Evolutionary conservation across 2,329 filamentous ascomycete species (phyloP), one percentile per base, ranked within the genome.

Genomic region (Diaporthe batatas): DNA sequence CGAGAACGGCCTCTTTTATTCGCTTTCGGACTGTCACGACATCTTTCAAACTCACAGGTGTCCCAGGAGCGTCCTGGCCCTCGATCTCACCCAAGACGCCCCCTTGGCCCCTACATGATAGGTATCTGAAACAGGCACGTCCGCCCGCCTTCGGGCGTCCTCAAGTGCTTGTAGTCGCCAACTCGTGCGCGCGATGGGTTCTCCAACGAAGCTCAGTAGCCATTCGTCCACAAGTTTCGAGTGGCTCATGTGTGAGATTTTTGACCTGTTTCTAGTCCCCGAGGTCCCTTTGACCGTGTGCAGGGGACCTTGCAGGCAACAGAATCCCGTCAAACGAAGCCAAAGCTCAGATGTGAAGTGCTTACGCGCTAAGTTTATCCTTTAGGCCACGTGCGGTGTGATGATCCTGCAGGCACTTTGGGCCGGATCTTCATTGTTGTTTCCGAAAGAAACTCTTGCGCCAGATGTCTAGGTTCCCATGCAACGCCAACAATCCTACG

Each of bases 401-500:
- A 47, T 21, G 39, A 64, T 64, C 58, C 58, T 64, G 2, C 14
- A 12, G 32, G n/a, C 8, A 7, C 47, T 68, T 18, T 47, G 47
- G 1, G 55, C 64, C 16, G 64, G 64, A 10, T 53, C 36, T 11
- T 32, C 64, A 1, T 44, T 68, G 10, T 29, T 68, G 8, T 68
- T 68, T 16, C 44, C 44, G 3, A 47, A 54, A 5, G 54, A 68
- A 29, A 68, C 64, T 2, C 64, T 68, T 14, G 64, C 64, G 0
- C 64, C 64, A 16, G 47, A 55, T 7, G 64, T 32, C n/a, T 32
- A 53, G 21, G 54, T 53, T 6, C 64, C 64, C 16, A 18, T 42
- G 29, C 64, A 68, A n/a, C 64, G 55, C 8, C 12, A 68, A 8
- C 47, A 68, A 25, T 55, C 21, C 6, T 55, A 68, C 18, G 64